Evolutionary conservation across 805 yeast genomes (phyloP), one percentile per base, ranked within the genome.

Genomic region (Saturnispora mendoncae): DNA sequence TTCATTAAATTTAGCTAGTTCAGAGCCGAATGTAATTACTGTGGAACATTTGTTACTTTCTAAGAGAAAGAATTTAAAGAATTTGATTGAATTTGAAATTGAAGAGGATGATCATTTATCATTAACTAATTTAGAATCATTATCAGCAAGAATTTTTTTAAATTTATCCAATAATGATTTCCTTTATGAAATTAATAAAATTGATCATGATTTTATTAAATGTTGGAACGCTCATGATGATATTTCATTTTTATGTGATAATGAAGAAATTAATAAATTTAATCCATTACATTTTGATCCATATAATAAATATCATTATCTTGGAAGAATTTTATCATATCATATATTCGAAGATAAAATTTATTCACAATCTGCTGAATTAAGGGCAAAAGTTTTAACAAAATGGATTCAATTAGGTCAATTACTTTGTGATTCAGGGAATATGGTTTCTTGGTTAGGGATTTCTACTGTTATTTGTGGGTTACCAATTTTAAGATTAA

Each of bases 381-480:
- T 59, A 24, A 70, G 92, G 44, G 94, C 94, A 0, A 61, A 72
- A 32, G 53, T 87, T 4, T 58, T 90, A 28, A 76, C 78, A 36
- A 80, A 77, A 55, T 90, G 97, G 97, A 82, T 88, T 33, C 77
- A 78, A 46, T 66, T 90, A 33, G 97, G 96, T 3, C 76, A 81
- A 47, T 64, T 68, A 21, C 73, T 90, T 46, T 92, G 85, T 53
- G 74, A 74, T 45, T 65, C 74, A 24, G 97, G 97, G 38, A 94
- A 90, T 56, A 85, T 86, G 88, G 88, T 87, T 0, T 80, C 92
- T 24, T 90, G 97, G 97, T 65, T 86, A 19, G 95, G 95, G 0
- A 77, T 90, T 50, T 85, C 95, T 1, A 78, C 92, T 0, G 70
- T 82, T 2, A 69, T 88, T 2, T 80, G 95, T 52, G 83, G 94